Percentiles rank a stretch among this genome's conserved stretches.
These are phyloP conservation scores for Durusdinium trenchii DNA, from an alignment of 73 alveolate genomes.

Conservation along the genomic window DNA sequence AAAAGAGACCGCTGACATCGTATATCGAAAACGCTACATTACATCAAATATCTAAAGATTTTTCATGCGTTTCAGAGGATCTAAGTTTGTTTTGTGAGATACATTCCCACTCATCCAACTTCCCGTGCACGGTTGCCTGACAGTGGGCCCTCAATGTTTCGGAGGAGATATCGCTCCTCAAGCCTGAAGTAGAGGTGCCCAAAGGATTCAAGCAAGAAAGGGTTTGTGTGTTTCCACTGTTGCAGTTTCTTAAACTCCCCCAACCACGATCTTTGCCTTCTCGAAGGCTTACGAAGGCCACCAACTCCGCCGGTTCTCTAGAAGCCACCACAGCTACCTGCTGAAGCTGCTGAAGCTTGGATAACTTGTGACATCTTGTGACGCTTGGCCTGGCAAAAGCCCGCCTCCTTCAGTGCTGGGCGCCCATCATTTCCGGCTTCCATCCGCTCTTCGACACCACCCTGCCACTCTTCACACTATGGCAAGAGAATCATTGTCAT, in stretches of 20 bases:
- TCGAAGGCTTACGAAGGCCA: constrained; percentile 86
- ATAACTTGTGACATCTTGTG: no score
- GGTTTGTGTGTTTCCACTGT: no score
- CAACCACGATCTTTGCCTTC: neutral
- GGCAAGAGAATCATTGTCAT: no score
- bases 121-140: neutral
- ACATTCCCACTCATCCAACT: no score
- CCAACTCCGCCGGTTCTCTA: constrained; percentile 77
- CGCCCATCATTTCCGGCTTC: constrained; percentile 29
- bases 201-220: neutral
- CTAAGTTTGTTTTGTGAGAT: no score
- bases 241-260: neutral
- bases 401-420: constrained; percentile 53
- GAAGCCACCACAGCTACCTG: constrained; percentile 96
- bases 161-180: constrained; percentile 21
- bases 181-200: neutral
- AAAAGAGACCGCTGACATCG: neutral
- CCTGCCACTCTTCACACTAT: neutral
- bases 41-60: neutral
- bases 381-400: no score
- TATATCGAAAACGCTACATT: neutral
- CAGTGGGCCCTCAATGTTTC: constrained; percentile 89
- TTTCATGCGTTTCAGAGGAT: neutral
- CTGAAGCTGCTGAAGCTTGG: no score
- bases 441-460: neutral